A percentile compares a stretch with the other conserved stretches of the same genome.
These are phyloP conservation scores for Cornus kousa DNA, from an alignment of 148 eudicot genomes.

Conservation along the genomic window DNA sequence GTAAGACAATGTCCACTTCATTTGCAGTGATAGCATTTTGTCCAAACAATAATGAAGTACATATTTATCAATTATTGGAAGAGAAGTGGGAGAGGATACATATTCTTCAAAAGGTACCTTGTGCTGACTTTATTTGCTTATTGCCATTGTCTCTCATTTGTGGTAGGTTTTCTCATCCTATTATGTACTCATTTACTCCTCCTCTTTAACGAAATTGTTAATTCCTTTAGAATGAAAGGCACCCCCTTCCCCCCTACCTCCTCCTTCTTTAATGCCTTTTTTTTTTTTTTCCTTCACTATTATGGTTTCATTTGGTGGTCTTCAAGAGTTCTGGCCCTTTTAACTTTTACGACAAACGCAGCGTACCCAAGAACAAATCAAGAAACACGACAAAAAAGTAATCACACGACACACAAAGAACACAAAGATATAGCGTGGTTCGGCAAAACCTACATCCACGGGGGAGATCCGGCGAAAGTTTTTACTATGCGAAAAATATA, in stretches of 20 bases:
- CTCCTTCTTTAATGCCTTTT: too few species aligned
- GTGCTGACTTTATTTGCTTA: neutral
- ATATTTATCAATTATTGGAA: conserved; percentile 58
- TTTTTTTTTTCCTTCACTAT: neutral
- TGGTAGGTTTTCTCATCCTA: neutral
- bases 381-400: too few species aligned
- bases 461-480: too few species aligned
- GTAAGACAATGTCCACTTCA: neutral
- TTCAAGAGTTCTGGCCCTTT: neutral
- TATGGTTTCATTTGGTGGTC: neutral
- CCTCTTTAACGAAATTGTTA: neutral
- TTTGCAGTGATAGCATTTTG: conserved; percentile 87
- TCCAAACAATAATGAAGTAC: conserved; percentile 91
- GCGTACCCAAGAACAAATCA: too few species aligned
- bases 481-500: too few species aligned
- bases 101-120: conserved; percentile 79
- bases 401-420: too few species aligned
- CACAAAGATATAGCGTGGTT: too few species aligned
- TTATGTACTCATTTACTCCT: neutral
- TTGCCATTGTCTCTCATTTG: neutral
- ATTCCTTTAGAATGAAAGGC: neutral
- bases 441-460: too few species aligned
- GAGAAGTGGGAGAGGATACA: conserved; percentile 90
- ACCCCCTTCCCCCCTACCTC: too few species aligned
- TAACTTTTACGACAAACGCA: too few species aligned